These are phyloP conservation scores for Tulasnella sp. DNA, from an alignment of 768 basidiomycete species.

Conservation along the genomic window DNA sequence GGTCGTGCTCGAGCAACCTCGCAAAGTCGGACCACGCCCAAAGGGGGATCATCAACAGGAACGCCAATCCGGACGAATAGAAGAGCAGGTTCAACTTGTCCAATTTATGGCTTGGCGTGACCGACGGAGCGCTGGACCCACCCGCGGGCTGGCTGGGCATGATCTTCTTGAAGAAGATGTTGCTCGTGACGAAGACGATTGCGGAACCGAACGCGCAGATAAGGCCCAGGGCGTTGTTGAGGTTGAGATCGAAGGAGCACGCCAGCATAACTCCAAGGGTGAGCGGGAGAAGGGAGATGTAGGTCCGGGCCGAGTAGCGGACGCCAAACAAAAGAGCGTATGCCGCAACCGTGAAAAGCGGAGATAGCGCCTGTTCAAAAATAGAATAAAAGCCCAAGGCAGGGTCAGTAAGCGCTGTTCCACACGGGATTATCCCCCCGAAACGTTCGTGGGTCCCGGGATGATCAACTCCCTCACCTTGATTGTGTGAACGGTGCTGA, in stretches of 20 bases:
- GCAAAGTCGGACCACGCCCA: conserved; percentile 89
- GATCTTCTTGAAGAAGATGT: conserved; percentile 99
- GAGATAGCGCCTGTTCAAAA: conserved; percentile 78
- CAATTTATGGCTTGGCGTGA: conserved; percentile 61
- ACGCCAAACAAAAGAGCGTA: conserved; percentile 93
- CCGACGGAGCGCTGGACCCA: conserved; percentile 39
- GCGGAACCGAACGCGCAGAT: conserved; percentile 96
- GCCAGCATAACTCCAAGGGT: conserved; percentile 97
- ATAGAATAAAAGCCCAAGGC: conserved; percentile 21
- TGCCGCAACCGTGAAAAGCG: conserved; percentile 93
- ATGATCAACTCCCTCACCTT: conserved; percentile 58
- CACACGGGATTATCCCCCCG: background rate
- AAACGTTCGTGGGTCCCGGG: background rate
- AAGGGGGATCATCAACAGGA: conserved; percentile 91
- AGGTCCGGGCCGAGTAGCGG: conserved; percentile 87
- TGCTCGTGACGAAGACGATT: conserved; percentile 92
- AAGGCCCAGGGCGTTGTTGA: conserved; percentile 81
- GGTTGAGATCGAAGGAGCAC: conserved; percentile 87
- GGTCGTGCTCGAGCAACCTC: conserved; percentile 40
- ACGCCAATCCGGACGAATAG: conserved; percentile 92
- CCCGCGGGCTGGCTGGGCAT: conserved; percentile 61
- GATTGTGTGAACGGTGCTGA: conserved; percentile 98
- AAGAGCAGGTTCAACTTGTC: conserved; percentile 96
- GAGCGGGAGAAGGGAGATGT: conserved; percentile 88
- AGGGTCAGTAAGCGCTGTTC: background rate